A percentile compares a stretch with the other conserved stretches of the same genome.
Evolutionary conservation across 805 yeast genomes (phyloP).

Genomic region (Candida nemodendra): DNA sequence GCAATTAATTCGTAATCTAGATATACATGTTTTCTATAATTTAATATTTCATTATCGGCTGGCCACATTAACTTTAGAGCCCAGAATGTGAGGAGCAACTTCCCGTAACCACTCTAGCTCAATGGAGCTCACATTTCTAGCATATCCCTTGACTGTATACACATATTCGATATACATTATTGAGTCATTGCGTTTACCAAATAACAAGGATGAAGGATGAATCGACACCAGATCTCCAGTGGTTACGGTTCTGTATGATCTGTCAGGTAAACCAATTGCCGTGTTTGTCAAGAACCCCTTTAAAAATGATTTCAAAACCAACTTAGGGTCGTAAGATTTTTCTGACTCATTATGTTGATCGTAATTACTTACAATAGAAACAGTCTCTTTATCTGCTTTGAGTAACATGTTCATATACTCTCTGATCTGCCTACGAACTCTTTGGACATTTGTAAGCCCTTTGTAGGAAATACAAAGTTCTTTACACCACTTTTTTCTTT

Average conservation of each 20-base stretch:
- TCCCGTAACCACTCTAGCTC: conserved; percentile 86
- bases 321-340: conserved; percentile 48
- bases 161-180: conserved; percentile 95
- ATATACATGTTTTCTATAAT: conserved; percentile 7
- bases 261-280: conserved; percentile 92
- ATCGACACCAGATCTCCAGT: conserved; percentile 83
- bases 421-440: conserved; percentile 71
- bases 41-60: conserved; percentile 32
- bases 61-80: conserved; percentile 33
- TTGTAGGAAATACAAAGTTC: conserved; percentile 72
- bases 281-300: conserved; percentile 84
- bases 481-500: conserved; percentile 78
- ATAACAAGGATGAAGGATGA: conserved; percentile 87
- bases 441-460: conserved; percentile 74
- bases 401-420: conserved; percentile 60
- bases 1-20: no score
- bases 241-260: conserved; percentile 82
- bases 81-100: conserved; percentile 64
- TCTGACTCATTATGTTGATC: conserved; percentile 29
- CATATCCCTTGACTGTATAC: conserved; percentile 89
- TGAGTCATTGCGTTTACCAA: conserved; percentile 80
- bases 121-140: conserved; percentile 80
- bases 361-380: no score
- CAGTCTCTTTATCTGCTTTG: conserved; percentile 38
- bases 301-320: conserved; percentile 73